Percentiles rank a stretch among this genome's conserved stretches.
These are phyloP conservation scores for Plectosphaerella cucumerina DNA, from an alignment of 2,329 filamentous ascomycete genomes.

Conservation along the genomic window DNA sequence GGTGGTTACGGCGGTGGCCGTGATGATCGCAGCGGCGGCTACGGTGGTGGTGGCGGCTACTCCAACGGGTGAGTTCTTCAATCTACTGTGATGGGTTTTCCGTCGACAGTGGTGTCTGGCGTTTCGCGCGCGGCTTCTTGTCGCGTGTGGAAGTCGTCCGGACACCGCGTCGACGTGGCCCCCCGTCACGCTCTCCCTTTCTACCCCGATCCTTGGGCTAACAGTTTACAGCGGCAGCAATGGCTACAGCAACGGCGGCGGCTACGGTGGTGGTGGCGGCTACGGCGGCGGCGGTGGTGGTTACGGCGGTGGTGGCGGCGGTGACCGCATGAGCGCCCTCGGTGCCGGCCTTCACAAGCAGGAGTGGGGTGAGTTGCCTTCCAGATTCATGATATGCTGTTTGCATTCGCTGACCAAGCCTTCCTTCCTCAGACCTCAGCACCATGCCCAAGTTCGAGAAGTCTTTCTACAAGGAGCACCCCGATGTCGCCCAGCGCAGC, in stretches of 20 bases:
- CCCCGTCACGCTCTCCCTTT: too few relatives aligned
- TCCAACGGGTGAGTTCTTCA: conserved; percentile 32
- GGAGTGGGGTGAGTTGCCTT: conserved; percentile 68
- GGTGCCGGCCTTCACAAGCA: conserved; percentile 85
- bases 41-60: conserved; percentile 43
- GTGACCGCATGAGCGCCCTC: conserved; percentile 91
- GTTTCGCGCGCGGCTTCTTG: neutral
- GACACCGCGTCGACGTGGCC: too few relatives aligned
- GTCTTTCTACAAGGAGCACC: conserved; percentile 97
- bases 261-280: conserved; percentile 36
- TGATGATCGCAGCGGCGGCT: conserved; percentile 27
- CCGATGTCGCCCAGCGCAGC: conserved; percentile 70
- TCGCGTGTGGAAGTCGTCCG: too few relatives aligned
- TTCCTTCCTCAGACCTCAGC: conserved; percentile 56
- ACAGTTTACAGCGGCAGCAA: conserved; percentile 42
- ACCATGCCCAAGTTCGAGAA: conserved; percentile 96
- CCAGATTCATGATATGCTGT: conserved; percentile 18
- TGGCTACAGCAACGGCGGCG: conserved; percentile 41
- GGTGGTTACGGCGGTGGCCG: conserved; percentile 23
- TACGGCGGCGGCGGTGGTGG: conserved; percentile 32
- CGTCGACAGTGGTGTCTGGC: conserved; percentile 20
- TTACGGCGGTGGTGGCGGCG: conserved; percentile 50
- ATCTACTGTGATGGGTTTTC: conserved; percentile 17
- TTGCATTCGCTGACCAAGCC: conserved; percentile 17
- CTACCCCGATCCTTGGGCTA: conserved; percentile 20